phyloP scores from a whole-genome alignment of 2,329 filamentous ascomycete species.

The Biscogniauxia sp. region DNA sequence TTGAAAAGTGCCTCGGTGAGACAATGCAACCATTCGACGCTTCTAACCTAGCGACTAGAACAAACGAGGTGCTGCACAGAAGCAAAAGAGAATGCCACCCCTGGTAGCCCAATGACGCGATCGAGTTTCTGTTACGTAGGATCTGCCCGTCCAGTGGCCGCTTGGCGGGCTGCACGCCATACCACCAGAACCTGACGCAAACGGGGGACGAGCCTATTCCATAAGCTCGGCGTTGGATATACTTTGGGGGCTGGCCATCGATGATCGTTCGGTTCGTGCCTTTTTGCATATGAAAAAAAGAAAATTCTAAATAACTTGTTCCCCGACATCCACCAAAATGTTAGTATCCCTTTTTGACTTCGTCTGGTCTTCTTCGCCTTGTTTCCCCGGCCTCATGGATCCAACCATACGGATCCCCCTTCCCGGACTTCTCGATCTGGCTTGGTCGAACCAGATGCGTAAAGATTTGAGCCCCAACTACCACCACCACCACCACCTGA shows the following conservation, averaged over 20 bases:
- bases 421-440: background rate
- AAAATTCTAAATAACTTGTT: no score
- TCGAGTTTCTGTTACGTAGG: constrained; percentile 19
- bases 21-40: background rate
- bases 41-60: no score
- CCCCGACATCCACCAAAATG: no score
- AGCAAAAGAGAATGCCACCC: constrained; percentile 17
- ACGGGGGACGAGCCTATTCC: background rate
- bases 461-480: background rate
- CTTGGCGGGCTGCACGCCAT: constrained; percentile 31
- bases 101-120: constrained; percentile 18
- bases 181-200: constrained; percentile 5
- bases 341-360: background rate
- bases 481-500: background rate
- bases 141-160: constrained; percentile 12
- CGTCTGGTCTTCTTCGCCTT: background rate
- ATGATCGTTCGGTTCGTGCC: background rate
- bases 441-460: background rate
- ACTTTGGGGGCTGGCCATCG: background rate
- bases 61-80: constrained; percentile 8
- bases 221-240: background rate
- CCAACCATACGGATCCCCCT: background rate
- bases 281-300: no score
- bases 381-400: background rate
- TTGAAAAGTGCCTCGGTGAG: background rate